Percentiles rank a stretch among this genome's conserved stretches.
phyloP scores from a whole-genome alignment of 1,284 basidiomycete species.

The Heterobasidion irregulare region DNA sequence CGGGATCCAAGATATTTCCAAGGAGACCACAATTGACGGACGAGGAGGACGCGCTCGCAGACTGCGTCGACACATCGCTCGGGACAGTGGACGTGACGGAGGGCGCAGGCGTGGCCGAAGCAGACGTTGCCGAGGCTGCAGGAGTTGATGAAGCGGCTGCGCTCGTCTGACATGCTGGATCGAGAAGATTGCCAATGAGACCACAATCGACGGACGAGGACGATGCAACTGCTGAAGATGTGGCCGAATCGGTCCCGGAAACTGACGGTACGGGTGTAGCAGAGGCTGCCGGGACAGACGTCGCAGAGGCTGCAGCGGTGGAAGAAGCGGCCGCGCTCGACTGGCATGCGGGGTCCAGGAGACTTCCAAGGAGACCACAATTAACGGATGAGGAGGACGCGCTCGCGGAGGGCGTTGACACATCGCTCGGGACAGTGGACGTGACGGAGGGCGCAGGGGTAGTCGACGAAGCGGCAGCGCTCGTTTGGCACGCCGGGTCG shows the following conservation, averaged over 20 bases:
- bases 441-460: neutral
- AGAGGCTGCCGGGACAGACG: neutral
- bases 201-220: neutral
- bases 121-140: neutral
- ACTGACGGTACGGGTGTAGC: neutral
- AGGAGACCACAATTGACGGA: neutral
- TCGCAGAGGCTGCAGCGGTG: neutral
- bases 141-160: neutral
- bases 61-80: neutral
- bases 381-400: neutral
- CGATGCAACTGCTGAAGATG: neutral
- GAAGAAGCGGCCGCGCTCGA: neutral
- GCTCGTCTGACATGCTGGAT: slow-evolving; percentile 4
- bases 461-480: neutral
- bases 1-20: neutral
- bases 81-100: neutral
- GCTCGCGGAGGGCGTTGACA: neutral
- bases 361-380: neutral
- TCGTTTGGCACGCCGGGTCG: neutral
- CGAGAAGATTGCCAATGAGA: neutral
- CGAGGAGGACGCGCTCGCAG: neutral
- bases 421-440: neutral
- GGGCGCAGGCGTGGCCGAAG: neutral
- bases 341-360: neutral
- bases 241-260: neutral